These are phyloP conservation scores for Claviceps africana DNA, from an alignment of 2,329 filamentous ascomycete species.

Conservation along the genomic window DNA sequence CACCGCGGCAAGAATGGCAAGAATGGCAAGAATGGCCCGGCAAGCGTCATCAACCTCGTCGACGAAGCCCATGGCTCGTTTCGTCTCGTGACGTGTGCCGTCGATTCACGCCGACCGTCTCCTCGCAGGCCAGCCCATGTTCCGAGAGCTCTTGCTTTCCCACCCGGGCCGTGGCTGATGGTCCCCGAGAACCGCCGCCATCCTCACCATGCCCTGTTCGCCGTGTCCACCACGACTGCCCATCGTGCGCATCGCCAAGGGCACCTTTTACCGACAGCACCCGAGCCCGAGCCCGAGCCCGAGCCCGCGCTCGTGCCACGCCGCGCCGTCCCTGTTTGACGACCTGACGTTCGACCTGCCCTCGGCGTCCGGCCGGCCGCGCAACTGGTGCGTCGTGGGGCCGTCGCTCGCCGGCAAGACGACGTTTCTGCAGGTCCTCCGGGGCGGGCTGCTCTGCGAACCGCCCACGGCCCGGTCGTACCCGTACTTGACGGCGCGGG, in stretches of 20 bases:
- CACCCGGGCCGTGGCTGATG: neutral
- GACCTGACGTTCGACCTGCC: conserved; percentile 57
- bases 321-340: conserved; percentile 61
- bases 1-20: too few species aligned
- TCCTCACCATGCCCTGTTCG: neutral
- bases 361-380: conserved; percentile 31
- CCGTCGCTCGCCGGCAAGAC: conserved; percentile 69
- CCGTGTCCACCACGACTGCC: conserved; percentile 25
- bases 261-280: conserved; percentile 70
- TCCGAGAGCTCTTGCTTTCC: neutral
- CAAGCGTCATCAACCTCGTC: too few species aligned
- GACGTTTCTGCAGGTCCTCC: conserved; percentile 64
- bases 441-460: conserved; percentile 59
- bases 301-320: conserved; percentile 29
- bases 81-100: too few species aligned
- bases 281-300: too few species aligned
- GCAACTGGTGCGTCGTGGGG: conserved; percentile 76
- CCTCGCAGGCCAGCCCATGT: too few species aligned
- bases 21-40: too few species aligned
- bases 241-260: conserved; percentile 60
- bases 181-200: too few species aligned
- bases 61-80: too few species aligned
- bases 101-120: too few species aligned
- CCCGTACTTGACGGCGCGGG: conserved; percentile 53
- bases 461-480: conserved; percentile 65